Evolutionary conservation across 177 flowering plant genomes (phyloP).

Genomic region (Vitis hybrid): DNA sequence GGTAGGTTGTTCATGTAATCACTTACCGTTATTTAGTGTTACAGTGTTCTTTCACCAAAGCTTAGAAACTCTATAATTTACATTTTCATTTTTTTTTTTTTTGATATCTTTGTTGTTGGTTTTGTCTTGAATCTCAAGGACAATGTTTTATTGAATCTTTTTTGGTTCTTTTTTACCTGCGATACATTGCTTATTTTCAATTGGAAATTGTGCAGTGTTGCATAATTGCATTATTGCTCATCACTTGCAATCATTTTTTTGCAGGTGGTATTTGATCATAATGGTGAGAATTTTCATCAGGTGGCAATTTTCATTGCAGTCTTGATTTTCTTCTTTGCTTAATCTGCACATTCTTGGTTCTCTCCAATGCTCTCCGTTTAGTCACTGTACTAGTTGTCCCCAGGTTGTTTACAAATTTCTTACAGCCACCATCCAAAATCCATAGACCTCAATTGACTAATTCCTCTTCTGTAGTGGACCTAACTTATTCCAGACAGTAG

Average conservation of each 20-base stretch:
- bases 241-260: slow-evolving; percentile 10
- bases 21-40: neutral
- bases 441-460: no score
- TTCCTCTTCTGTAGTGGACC: no score
- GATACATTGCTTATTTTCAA: neutral
- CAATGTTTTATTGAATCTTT: neutral
- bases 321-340: slow-evolving; percentile 5
- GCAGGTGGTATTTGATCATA: slow-evolving; percentile 98
- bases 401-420: no score
- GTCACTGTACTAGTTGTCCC: no score
- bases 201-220: slow-evolving; percentile 1
- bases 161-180: neutral
- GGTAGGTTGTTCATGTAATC: neutral
- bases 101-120: neutral
- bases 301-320: slow-evolving; percentile 4
- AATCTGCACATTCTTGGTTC: neutral
- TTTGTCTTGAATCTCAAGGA: neutral
- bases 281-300: slow-evolving; percentile 56
- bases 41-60: neutral
- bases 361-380: neutral
- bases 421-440: no score
- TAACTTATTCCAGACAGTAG: no score
- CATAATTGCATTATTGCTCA: slow-evolving; percentile 13
- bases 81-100: neutral
- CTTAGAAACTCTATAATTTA: neutral